Conservation (phyloP, 225 moss, liverwort and hornwort genomes). For the Sphagnum contortum region DNA sequence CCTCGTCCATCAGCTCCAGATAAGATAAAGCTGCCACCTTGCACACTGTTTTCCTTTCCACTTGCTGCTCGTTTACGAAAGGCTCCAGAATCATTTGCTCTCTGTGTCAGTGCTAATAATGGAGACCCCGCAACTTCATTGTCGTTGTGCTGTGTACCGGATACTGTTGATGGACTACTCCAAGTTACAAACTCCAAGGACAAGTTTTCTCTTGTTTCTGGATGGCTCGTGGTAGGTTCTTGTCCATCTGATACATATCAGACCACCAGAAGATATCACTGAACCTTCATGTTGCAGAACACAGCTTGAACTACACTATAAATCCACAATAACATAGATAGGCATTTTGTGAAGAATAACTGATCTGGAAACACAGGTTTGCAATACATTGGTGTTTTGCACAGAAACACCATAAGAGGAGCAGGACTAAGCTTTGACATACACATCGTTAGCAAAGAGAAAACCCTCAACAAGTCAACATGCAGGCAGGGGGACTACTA, state of each 20-base stretch:
- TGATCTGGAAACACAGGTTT: constrained; percentile 5
- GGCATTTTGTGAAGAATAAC: constrained; percentile 1
- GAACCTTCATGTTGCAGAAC: background rate
- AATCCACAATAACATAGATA: constrained; percentile 1
- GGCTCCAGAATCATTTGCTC: constrained; percentile 7
- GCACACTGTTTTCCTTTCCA: constrained; percentile 9
- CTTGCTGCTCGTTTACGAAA: constrained; percentile 23
- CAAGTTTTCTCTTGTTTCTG: background rate
- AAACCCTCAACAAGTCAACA: constrained; percentile 1
- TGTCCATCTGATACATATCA: constrained; percentile 1
- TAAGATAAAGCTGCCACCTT: constrained; percentile 52
- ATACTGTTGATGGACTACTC: background rate
- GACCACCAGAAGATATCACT: constrained; percentile 1
- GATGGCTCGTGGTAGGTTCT: background rate
- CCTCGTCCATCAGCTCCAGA: constrained; percentile 92
- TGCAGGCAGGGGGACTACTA: constrained; percentile 4
- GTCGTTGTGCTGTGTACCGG: background rate
- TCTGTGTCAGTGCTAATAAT: background rate
- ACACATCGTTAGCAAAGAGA: constrained; percentile 7
- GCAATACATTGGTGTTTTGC: constrained; percentile 5
- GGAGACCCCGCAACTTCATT: background rate
- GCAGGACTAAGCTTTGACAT: constrained; percentile 5
- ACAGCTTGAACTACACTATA: background rate
- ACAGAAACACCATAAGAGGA: constrained; percentile 5
- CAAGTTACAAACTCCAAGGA: background rate